Evolutionary conservation across 495 filamentous ascomycete species (phyloP).

Genomic region (Lasiosphaeria ovina): DNA sequence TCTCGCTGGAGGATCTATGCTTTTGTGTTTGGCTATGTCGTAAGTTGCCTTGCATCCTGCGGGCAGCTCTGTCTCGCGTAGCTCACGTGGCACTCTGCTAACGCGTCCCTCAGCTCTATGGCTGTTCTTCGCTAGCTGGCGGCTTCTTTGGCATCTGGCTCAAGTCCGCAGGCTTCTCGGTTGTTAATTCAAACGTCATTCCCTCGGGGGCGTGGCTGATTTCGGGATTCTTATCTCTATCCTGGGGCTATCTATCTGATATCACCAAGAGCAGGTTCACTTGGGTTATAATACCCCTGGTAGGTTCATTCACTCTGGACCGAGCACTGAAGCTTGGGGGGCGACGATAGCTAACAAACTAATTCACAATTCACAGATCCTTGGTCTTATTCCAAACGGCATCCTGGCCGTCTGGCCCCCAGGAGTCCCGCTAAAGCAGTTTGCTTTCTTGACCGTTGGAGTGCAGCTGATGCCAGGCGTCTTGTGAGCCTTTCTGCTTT

Average conservation of each 20-base stretch:
- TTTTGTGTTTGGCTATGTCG: constrained; percentile 11
- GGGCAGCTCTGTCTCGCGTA: constrained; percentile 28
- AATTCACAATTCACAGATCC: constrained; percentile 18
- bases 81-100: constrained; percentile 39
- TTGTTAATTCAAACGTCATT: constrained; percentile 41
- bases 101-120: constrained; percentile 30
- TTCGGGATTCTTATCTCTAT: constrained; percentile 37
- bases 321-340: background rate
- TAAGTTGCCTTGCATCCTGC: constrained; percentile 36
- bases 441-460: constrained; percentile 42
- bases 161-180: constrained; percentile 41
- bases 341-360: constrained; percentile 11
- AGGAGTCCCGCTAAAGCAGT: constrained; percentile 47
- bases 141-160: constrained; percentile 44
- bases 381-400: constrained; percentile 32
- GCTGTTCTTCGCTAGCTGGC: constrained; percentile 26
- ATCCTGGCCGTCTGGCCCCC: constrained; percentile 53
- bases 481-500: constrained; percentile 18
- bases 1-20: constrained; percentile 26
- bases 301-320: constrained; percentile 21
- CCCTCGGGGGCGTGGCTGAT: constrained; percentile 42
- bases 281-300: constrained; percentile 42
- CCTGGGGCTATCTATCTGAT: constrained; percentile 47
- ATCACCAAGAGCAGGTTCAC: constrained; percentile 44
- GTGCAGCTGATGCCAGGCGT: constrained; percentile 36